Conservation (phyloP, 345 rosid species). For the Odontarrhena argentea region DNA sequence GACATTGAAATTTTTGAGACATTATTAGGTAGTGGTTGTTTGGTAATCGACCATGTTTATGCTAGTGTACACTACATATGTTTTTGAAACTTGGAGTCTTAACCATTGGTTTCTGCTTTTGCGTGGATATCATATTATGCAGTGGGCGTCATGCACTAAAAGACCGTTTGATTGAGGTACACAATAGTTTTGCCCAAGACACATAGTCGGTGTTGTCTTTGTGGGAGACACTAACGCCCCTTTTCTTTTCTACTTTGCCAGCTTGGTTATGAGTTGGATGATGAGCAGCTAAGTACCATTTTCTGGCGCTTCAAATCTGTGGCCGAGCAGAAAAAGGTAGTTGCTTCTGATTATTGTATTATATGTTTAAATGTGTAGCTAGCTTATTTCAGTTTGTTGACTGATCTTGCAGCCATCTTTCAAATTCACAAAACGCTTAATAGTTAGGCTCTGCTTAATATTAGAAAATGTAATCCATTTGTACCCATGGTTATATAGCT, state of each 20-base stretch:
- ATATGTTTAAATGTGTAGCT: background rate
- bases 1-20: background rate
- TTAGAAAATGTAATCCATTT: background rate
- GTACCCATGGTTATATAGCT: background rate
- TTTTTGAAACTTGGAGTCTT: constrained; percentile 20
- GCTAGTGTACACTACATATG: constrained; percentile 16
- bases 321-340: constrained; percentile 91
- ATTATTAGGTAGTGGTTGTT: background rate
- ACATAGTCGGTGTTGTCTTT: background rate
- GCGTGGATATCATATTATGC: constrained; percentile 34
- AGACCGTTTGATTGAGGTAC: constrained; percentile 79
- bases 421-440: background rate
- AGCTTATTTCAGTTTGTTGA: background rate
- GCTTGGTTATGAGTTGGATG: constrained; percentile 87
- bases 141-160: constrained; percentile 96
- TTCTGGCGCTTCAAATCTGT: constrained; percentile 93
- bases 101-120: constrained; percentile 24
- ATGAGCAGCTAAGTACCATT: constrained; percentile 66
- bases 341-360: background rate
- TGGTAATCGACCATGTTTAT: background rate
- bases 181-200: background rate
- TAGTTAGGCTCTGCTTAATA: background rate
- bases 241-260: constrained; percentile 42
- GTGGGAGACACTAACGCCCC: constrained; percentile 25
- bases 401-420: background rate